Conservation (phyloP, 23 red algal genomes). For the Pyropia haitanensis region DNA sequence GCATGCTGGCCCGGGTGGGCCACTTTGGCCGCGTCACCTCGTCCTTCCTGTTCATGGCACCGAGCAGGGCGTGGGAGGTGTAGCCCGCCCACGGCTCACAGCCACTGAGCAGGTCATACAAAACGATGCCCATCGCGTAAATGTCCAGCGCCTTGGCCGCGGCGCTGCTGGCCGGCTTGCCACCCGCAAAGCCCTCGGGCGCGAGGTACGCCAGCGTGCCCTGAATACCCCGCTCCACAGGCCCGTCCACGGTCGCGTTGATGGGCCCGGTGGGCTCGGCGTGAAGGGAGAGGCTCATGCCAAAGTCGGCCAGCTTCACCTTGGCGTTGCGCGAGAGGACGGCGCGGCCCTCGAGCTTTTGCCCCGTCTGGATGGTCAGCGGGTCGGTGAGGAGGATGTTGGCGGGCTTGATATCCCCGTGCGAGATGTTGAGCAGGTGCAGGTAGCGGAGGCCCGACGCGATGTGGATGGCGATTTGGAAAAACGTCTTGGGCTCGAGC, state of each 20-base stretch:
- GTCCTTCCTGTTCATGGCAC: no score
- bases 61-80: conserved; percentile 1
- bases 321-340: conserved; percentile 9
- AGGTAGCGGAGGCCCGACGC: conserved; percentile 38
- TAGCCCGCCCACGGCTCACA: conserved; percentile 47
- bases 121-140: conserved; percentile 74
- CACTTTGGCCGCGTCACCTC: no score
- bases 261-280: conserved; percentile 1
- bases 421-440: conserved; percentile 22
- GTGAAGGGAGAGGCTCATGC: conserved; percentile 31
- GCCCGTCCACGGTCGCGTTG: conserved; percentile 16
- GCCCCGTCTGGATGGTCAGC: conserved; percentile 9
- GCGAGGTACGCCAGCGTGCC: conserved; percentile 88
- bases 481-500: conserved; percentile 20
- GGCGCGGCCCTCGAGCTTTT: neutral
- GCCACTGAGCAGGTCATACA: conserved; percentile 80
- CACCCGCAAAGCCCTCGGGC: conserved; percentile 62
- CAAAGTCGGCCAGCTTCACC: conserved; percentile 65
- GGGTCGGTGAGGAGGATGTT: conserved; percentile 45
- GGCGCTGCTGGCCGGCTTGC: conserved; percentile 34
- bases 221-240: conserved; percentile 6
- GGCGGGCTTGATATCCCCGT: conserved; percentile 63
- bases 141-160: conserved; percentile 57
- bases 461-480: conserved; percentile 40
- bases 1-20: no score